Percentiles rank a stretch among this genome's conserved stretches.
Evolutionary conservation across 202 grass and related monocot genomes (phyloP).

Genomic region (Hordeum pubiflorum): DNA sequence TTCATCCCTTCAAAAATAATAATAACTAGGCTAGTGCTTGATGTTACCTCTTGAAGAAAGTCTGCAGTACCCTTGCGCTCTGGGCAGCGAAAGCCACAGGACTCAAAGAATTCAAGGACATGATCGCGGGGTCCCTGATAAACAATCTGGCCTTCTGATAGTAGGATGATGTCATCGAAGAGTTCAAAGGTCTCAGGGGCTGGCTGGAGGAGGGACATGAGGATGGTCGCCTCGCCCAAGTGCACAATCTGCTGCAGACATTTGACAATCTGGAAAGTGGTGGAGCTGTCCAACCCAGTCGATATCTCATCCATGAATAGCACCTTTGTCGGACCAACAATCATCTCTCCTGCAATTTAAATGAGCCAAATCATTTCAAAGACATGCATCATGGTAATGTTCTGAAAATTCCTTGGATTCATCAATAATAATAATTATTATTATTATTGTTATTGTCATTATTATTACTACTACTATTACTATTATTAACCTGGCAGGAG

Average conservation of each 20-base stretch:
- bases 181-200: conserved; percentile 89
- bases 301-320: conserved; percentile 99
- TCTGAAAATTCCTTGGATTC: background rate
- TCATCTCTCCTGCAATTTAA: conserved; percentile 84
- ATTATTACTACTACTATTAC: background rate
- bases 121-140: conserved; percentile 74
- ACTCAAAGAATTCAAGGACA: conserved; percentile 79
- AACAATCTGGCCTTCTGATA: conserved; percentile 97
- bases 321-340: conserved; percentile 91
- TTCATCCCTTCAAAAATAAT: background rate
- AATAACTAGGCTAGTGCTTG: background rate
- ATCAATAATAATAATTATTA: background rate
- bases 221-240: conserved; percentile 90
- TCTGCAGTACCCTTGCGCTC: conserved; percentile 94
- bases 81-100: conserved; percentile 70
- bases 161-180: conserved; percentile 84
- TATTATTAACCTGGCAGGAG: background rate
- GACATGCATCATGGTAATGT: background rate
- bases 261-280: conserved; percentile 96
- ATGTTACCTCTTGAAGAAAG: conserved; percentile 88
- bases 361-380: background rate
- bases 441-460: too few relatives aligned
- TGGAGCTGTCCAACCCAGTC: conserved; percentile 90
- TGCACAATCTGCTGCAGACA: conserved; percentile 97
- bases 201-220: conserved; percentile 98